Conservation (phyloP, 2,329 filamentous ascomycete genomes). For the Beauveria australis region DNA sequence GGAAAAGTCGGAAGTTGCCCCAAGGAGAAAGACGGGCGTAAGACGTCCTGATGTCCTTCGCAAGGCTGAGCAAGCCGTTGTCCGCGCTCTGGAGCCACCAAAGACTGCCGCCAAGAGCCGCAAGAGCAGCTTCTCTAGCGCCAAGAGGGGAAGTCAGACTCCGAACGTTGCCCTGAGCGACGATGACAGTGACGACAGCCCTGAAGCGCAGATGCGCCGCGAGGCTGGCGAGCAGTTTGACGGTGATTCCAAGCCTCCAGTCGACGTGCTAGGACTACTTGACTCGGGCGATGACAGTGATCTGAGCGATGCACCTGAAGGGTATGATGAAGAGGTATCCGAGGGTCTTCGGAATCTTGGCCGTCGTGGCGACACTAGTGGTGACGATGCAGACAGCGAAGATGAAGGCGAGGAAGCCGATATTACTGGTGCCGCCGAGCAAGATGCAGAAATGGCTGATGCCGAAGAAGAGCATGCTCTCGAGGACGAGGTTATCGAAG, state of each 20-base stretch:
- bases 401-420: constrained; percentile 24
- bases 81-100: constrained; percentile 40
- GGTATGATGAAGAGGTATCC: constrained; percentile 50
- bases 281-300: constrained; percentile 61
- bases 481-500: constrained; percentile 15
- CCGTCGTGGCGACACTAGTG: constrained; percentile 16
- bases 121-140: constrained; percentile 43
- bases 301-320: constrained; percentile 54
- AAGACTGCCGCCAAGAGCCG: constrained; percentile 39
- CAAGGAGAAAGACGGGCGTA: constrained; percentile 36
- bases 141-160: constrained; percentile 35
- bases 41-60: constrained; percentile 50
- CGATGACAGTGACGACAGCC: constrained; percentile 31
- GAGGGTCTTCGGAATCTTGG: constrained; percentile 28
- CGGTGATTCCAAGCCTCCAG: constrained; percentile 15
- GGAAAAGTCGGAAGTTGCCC: constrained; percentile 34
- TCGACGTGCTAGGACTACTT: not conserved
- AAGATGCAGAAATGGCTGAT: not conserved
- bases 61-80: constrained; percentile 52
- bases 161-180: constrained; percentile 29
- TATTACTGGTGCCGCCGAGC: not conserved
- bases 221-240: constrained; percentile 26
- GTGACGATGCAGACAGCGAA: constrained; percentile 28
- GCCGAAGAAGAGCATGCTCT: constrained; percentile 10
- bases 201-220: constrained; percentile 30